A percentile compares a stretch with the other conserved stretches of the same genome.
Conservation (phyloP, 108 stramenopile genomes). For the Epithemia pelagica region DNA sequence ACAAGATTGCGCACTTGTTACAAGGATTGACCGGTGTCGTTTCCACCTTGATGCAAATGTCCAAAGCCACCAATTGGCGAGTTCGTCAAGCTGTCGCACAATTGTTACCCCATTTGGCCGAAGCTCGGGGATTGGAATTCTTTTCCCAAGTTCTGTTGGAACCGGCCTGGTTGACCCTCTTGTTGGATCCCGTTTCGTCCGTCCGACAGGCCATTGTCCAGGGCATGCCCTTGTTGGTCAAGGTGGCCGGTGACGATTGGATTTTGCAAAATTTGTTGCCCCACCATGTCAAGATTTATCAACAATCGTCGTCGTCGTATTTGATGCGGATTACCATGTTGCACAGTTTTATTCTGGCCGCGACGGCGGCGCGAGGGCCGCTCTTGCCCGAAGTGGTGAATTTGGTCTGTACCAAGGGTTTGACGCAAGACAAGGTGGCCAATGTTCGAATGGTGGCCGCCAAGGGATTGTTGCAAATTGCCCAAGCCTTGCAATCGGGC, state of each 20-base stretch:
- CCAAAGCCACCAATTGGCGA: slow-evolving; percentile 81
- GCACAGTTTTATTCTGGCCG: slow-evolving; percentile 49
- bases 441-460: slow-evolving; percentile 88
- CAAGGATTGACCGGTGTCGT: slow-evolving; percentile 79
- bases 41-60: slow-evolving; percentile 67
- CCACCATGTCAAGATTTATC: slow-evolving; percentile 62
- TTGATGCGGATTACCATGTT: slow-evolving; percentile 78
- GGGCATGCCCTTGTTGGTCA: slow-evolving; percentile 64
- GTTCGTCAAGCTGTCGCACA: slow-evolving; percentile 74
- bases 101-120: slow-evolving; percentile 73
- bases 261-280: slow-evolving; percentile 63
- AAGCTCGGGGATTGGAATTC: slow-evolving; percentile 72
- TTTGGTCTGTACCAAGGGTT: slow-evolving; percentile 43
- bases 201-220: slow-evolving; percentile 67
- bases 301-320: slow-evolving; percentile 53
- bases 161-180: slow-evolving; percentile 69
- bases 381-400: slow-evolving; percentile 51
- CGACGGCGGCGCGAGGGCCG: slow-evolving; percentile 34
- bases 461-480: slow-evolving; percentile 42
- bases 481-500: neutral
- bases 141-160: slow-evolving; percentile 72
- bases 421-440: slow-evolving; percentile 62
- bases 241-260: slow-evolving; percentile 77
- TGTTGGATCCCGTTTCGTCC: slow-evolving; percentile 75
- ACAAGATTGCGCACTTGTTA: slow-evolving; percentile 69